These are phyloP conservation scores for Puccinia triticina DNA, from an alignment of 1,284 basidiomycete species.

Conservation along the genomic window DNA sequence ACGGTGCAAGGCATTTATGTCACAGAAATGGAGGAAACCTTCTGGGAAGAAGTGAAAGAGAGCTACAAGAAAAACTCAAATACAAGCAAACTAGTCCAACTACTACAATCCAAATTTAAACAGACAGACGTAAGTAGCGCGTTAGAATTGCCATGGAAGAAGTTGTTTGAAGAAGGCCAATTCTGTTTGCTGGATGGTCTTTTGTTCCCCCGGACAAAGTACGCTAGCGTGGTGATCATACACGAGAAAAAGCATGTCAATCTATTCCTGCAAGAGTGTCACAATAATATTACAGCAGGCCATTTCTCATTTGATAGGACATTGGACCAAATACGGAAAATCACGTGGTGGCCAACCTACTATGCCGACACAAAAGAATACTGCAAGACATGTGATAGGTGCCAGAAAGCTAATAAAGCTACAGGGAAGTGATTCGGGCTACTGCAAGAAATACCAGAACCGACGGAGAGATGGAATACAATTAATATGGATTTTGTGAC, in stretches of 20 bases:
- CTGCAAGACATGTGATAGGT: too few species aligned
- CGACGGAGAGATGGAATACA: neutral
- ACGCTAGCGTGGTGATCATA: neutral
- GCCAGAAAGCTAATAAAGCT: constrained; percentile 7
- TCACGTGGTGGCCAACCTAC: neutral
- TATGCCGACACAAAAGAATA: neutral
- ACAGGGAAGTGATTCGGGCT: constrained; percentile 6
- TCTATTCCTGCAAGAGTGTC: constrained; percentile 3
- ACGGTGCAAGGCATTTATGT: neutral
- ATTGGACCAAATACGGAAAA: neutral
- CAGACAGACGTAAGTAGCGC: neutral
- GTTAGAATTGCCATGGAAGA: neutral
- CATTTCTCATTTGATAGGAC: neutral
- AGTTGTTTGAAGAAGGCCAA: neutral
- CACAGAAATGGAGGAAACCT: neutral
- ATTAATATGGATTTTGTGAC: constrained; percentile 34
- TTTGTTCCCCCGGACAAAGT: neutral
- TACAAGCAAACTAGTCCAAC: neutral
- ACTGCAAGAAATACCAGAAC: constrained; percentile 5
- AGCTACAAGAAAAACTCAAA: neutral
- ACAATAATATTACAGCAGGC: constrained; percentile 11
- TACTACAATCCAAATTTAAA: constrained; percentile 3
- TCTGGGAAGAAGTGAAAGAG: neutral
- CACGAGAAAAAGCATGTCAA: neutral
- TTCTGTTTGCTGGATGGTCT: constrained; percentile 8